Conservation (phyloP, 176 grass and related monocot genomes). For the Lolium multiflorum region DNA sequence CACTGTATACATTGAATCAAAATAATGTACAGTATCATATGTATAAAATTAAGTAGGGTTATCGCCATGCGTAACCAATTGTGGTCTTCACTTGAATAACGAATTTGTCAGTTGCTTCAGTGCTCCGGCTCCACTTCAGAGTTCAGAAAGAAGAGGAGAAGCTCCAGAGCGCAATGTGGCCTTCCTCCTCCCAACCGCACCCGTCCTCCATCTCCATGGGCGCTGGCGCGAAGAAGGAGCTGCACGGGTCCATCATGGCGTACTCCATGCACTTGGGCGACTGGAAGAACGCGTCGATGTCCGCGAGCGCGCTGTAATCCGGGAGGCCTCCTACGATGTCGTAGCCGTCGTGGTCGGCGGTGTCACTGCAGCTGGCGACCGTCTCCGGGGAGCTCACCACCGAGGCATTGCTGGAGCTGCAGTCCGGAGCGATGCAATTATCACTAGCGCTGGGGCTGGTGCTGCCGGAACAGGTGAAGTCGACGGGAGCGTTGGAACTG, state of each 20-base stretch:
- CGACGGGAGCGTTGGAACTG: neutral
- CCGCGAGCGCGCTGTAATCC: constrained; percentile 47
- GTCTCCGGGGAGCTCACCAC: constrained; percentile 44
- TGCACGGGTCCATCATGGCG: constrained; percentile 71
- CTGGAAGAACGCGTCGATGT: constrained; percentile 75
- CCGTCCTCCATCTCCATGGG: constrained; percentile 41
- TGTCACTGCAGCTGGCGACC: constrained; percentile 17
- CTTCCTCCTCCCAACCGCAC: constrained; percentile 60
- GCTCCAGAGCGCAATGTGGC: constrained; percentile 83
- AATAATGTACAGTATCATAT: constrained; percentile 2
- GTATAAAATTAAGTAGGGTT: neutral
- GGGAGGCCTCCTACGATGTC: neutral
- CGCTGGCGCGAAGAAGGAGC: constrained; percentile 56
- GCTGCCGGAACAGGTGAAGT: neutral
- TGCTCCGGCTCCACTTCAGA: no score
- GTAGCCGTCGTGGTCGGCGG: neutral
- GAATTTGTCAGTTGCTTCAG: constrained; percentile 39
- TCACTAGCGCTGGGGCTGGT: neutral
- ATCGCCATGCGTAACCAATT: constrained; percentile 30
- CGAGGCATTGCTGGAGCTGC: constrained; percentile 32
- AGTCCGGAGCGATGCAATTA: neutral
- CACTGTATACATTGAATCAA: constrained; percentile 34
- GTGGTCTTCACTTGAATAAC: constrained; percentile 29
- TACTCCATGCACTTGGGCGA: constrained; percentile 91
- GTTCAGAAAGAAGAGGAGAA: constrained; percentile 54